Evolutionary conservation across 805 yeast genomes (phyloP).

Genomic region (Kluyveromyces dobzhanskii): DNA sequence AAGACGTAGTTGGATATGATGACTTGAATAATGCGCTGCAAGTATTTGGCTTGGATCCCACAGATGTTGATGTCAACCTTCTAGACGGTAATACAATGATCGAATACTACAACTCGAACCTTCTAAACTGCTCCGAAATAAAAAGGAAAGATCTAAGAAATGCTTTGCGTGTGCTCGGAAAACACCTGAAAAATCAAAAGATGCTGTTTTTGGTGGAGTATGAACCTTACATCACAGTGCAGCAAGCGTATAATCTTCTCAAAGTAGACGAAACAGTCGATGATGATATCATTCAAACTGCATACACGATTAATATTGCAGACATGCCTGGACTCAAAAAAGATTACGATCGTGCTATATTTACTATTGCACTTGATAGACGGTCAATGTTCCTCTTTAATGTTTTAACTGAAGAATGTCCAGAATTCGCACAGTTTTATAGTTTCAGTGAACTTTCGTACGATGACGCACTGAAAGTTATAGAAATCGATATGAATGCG

Average conservation of each 20-base stretch:
- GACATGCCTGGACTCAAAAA: conserved; percentile 39
- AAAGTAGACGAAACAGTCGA: conserved; percentile 46
- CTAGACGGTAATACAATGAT: conserved; percentile 26
- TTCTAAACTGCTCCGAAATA: conserved; percentile 7
- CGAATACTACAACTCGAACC: conserved; percentile 28
- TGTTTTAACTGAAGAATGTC: conserved; percentile 36
- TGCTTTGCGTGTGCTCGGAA: conserved; percentile 34
- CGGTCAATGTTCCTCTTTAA: conserved; percentile 50
- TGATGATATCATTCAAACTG: conserved; percentile 68
- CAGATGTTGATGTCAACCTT: conserved; percentile 12
- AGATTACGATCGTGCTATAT: conserved; percentile 44
- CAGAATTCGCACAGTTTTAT: conserved; percentile 21
- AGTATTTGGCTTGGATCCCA: conserved; percentile 29
- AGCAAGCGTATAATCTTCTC: conserved; percentile 46
- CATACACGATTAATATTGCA: conserved; percentile 54
- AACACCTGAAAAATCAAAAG: conserved; percentile 29
- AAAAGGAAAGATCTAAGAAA: conserved; percentile 29
- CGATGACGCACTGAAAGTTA: conserved; percentile 37
- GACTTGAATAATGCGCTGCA: conserved; percentile 37
- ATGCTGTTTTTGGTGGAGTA: conserved; percentile 34
- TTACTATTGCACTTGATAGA: conserved; percentile 51
- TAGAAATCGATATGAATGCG: conserved; percentile 45
- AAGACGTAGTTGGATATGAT: conserved; percentile 44
- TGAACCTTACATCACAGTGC: conserved; percentile 35
- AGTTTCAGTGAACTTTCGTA: conserved; percentile 21